phyloP scores from a whole-genome alignment of 1,284 basidiomycete species.

The Papiliotrema fonsecae region DNA sequence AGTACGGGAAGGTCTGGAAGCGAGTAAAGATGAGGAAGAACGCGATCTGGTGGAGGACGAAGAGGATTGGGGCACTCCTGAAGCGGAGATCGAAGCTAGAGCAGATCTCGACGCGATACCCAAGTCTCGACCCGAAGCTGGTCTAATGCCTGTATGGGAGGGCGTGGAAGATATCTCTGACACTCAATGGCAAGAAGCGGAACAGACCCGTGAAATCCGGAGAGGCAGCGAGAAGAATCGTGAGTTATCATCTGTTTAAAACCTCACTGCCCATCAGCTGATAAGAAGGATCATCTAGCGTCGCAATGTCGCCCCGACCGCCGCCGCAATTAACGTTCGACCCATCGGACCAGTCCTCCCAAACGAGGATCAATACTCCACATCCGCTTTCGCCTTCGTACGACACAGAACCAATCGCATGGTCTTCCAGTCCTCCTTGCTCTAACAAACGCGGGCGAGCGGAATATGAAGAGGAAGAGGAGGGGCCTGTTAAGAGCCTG shows the following conservation, averaged over 20 bases:
- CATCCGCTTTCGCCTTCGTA: not conserved
- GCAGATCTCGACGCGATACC: too few relatives aligned
- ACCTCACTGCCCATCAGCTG: not conserved
- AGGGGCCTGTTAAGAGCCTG: too few relatives aligned
- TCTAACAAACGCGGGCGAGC: not conserved
- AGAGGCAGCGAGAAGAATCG: not conserved
- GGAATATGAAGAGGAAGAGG: too few relatives aligned
- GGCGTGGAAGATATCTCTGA: not conserved
- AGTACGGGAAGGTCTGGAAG: too few relatives aligned
- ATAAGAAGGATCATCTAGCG: not conserved
- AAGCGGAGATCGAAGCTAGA: too few relatives aligned
- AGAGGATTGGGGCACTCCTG: too few relatives aligned
- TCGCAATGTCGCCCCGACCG: not conserved
- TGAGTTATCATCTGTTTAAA: not conserved
- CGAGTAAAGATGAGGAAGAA: too few relatives aligned
- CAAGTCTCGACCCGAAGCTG: not conserved
- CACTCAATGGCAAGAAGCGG: not conserved
- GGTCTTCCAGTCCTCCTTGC: not conserved
- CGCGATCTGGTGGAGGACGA: too few relatives aligned
- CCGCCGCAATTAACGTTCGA: not conserved
- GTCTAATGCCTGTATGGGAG: too few relatives aligned
- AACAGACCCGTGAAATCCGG: not conserved
- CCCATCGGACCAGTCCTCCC: not conserved
- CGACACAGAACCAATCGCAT: not conserved
- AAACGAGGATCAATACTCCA: not conserved